phyloP scores from a whole-genome alignment of 2,329 filamentous ascomycete species.

The Penicillium griseofulvum region DNA sequence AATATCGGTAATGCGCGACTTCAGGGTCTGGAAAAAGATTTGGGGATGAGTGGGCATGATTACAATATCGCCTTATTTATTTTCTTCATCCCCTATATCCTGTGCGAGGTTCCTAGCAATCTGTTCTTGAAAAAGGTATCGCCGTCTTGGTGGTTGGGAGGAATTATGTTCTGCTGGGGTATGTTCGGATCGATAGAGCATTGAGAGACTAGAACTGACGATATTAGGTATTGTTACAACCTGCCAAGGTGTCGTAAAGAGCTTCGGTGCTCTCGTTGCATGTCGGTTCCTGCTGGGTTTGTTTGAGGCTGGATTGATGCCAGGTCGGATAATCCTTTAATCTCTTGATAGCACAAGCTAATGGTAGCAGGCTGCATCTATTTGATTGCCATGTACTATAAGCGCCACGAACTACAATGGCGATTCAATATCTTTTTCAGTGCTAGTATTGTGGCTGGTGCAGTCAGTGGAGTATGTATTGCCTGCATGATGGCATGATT shows the following conservation, averaged over 20 bases:
- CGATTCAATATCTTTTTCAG: conserved; percentile 37
- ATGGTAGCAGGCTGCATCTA: conserved; percentile 29
- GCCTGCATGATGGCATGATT: not conserved
- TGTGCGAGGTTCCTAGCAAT: conserved; percentile 50
- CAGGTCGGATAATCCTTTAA: conserved; percentile 21
- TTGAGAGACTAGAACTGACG: not conserved
- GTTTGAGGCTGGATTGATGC: conserved; percentile 41
- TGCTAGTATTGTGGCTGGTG: conserved; percentile 40
- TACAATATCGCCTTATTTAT: conserved; percentile 47
- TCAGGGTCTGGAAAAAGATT: conserved; percentile 44
- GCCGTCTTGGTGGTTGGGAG: conserved; percentile 43
- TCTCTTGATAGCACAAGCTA: not conserved
- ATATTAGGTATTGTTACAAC: conserved; percentile 41
- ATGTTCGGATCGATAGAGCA: conserved; percentile 3
- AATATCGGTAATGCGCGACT: conserved; percentile 51
- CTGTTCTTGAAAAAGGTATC: conserved; percentile 45
- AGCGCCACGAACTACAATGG: conserved; percentile 43
- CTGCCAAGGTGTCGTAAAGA: conserved; percentile 43
- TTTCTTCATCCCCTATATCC: conserved; percentile 48
- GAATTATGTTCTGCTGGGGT: conserved; percentile 46
- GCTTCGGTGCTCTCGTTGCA: conserved; percentile 40
- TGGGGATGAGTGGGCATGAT: conserved; percentile 44
- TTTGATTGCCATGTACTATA: conserved; percentile 40
- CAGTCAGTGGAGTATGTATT: conserved; percentile 37
- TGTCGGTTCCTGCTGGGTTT: conserved; percentile 38